These are phyloP conservation scores for Pyrenochaeta sp. DNA, from an alignment of 2,329 filamentous ascomycete genomes.

Conservation along the genomic window DNA sequence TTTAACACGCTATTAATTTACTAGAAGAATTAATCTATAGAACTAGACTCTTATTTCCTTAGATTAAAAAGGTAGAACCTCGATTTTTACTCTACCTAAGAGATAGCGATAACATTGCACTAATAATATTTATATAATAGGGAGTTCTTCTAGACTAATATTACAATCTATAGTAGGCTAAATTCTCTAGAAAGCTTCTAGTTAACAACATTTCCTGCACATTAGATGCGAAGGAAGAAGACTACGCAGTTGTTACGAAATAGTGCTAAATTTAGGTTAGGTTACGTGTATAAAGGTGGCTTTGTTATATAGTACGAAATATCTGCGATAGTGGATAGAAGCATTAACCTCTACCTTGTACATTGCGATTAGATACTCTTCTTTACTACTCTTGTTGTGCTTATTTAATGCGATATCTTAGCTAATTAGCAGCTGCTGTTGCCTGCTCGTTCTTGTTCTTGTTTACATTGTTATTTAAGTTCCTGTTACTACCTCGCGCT, in stretches of 20 bases:
- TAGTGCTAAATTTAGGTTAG: constrained; percentile 18
- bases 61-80: constrained; percentile 6
- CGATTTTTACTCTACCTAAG: constrained; percentile 15
- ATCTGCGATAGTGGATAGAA: too few species aligned
- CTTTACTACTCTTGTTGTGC: too few species aligned
- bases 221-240: constrained; percentile 7
- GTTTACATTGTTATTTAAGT: too few species aligned
- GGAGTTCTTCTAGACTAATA: constrained; percentile 18
- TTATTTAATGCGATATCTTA: too few species aligned
- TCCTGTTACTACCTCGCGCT: too few species aligned
- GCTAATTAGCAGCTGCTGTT: too few species aligned
- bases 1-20: constrained; percentile 6
- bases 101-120: constrained; percentile 10
- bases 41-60: constrained; percentile 5
- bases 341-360: too few species aligned
- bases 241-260: constrained; percentile 2
- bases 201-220: constrained; percentile 15
- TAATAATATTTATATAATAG: constrained; percentile 22
- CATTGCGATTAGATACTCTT: too few species aligned
- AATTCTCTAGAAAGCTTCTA: constrained; percentile 15
- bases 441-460: too few species aligned
- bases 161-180: constrained; percentile 18
- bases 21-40: constrained; percentile 6
- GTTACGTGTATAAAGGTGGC: constrained; percentile 2
- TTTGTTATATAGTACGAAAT: background rate